These are phyloP conservation scores for Aciculosporium take DNA, from an alignment of 2,329 filamentous ascomycete species.

Conservation along the genomic window DNA sequence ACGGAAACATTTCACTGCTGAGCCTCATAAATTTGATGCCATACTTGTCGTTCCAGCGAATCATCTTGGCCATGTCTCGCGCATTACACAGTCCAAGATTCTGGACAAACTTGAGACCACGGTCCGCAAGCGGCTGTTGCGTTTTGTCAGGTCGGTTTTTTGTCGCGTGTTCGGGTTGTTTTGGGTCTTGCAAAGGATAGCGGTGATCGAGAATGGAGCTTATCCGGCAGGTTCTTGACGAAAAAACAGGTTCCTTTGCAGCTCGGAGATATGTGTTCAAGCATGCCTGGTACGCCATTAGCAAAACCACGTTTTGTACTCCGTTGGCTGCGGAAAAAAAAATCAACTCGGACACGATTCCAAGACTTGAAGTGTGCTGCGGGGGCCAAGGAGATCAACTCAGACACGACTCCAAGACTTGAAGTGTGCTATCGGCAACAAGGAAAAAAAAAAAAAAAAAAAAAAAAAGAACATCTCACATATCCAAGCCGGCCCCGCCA, in stretches of 20 bases:
- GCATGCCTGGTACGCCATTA: constrained; percentile 45
- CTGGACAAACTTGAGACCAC: constrained; percentile 62
- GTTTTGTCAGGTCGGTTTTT: constrained; percentile 76
- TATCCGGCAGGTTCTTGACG: constrained; percentile 81
- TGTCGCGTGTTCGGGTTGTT: constrained; percentile 62
- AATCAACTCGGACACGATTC: no score
- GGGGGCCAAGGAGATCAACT: no score
- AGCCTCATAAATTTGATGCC: constrained; percentile 85
- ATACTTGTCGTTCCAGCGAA: constrained; percentile 84
- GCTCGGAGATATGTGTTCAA: constrained; percentile 81
- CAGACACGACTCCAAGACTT: no score
- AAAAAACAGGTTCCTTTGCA: constrained; percentile 73
- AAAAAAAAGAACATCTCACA: constrained; percentile 36
- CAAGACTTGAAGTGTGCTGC: not conserved
- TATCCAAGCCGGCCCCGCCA: constrained; percentile 87
- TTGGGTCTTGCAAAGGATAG: constrained; percentile 62
- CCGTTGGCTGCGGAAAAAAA: not conserved
- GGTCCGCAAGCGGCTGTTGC: constrained; percentile 48
- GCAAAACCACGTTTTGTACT: constrained; percentile 3
- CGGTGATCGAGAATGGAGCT: constrained; percentile 81
- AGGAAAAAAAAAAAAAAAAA: no score
- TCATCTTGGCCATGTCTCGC: constrained; percentile 68
- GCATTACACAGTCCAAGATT: constrained; percentile 68
- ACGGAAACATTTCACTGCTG: constrained; percentile 94
- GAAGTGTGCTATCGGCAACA: not conserved